These are phyloP conservation scores for Persicaria maculosa DNA, from an alignment of 148 eudicot genomes.

Conservation along the genomic window DNA sequence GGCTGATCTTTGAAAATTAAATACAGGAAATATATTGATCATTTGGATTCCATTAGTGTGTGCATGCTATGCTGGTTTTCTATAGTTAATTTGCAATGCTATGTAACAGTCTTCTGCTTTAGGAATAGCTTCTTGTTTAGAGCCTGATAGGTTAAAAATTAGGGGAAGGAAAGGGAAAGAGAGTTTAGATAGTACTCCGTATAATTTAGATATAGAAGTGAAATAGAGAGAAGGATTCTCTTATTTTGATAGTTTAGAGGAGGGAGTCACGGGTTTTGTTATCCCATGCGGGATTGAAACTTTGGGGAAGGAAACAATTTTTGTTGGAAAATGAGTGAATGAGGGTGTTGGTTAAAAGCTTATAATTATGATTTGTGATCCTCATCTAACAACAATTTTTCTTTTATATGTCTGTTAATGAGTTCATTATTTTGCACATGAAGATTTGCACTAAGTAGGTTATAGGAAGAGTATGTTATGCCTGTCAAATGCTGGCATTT, in stretches of 20 bases:
- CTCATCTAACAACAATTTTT: neutral
- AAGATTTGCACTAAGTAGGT: neutral
- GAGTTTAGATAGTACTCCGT: no score
- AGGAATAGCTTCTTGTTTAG: neutral
- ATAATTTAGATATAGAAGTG: no score
- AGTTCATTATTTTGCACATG: neutral
- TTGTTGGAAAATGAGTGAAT: no score
- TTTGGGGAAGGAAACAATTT: no score
- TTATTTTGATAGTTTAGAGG: no score
- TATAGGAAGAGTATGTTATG: neutral
- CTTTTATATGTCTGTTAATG: neutral
- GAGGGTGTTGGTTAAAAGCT: no score
- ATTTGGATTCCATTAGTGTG: neutral
- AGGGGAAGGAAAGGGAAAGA: no score
- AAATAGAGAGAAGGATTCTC: no score
- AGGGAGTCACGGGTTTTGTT: no score
- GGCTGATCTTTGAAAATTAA: neutral
- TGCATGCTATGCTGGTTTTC: neutral
- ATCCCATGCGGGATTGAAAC: no score
- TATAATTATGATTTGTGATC: no score
- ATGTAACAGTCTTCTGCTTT: neutral
- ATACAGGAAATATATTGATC: neutral
- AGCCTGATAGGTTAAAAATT: no score
- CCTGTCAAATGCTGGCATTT: neutral
- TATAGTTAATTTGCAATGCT: neutral